Evolutionary conservation across 1,284 basidiomycete species (phyloP), one percentile per base, ranked within the genome.

Genomic region (Ganoderma meredithae): DNA sequence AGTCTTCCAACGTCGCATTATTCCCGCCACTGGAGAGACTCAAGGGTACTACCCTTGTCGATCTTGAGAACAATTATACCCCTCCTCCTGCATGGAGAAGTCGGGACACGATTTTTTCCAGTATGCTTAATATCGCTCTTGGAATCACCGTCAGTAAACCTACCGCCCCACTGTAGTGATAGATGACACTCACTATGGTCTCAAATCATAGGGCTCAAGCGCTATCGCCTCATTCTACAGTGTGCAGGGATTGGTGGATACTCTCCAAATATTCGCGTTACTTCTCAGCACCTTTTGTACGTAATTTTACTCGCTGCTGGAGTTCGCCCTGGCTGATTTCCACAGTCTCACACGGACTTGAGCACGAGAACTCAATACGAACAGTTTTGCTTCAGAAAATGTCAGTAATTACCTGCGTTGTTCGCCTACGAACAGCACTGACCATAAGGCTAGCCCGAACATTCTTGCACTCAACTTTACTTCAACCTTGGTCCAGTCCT

Each of bases 381-480:
- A 79, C 85, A 60, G 69, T 92, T 33, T 84, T 92, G 64, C 81
- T 92, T 19, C 89, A 89, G 22, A 91, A 84, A 31, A 90, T 93
- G 90, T 90, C 66, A 73, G 88, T 79, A 52, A 36, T 39, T 53
- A 63, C 39, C 64, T 31, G 19, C 6, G n/a, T 68, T 47, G 49
- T 64, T 47, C 65, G 39, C 68, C 15, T 10, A 53, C 44, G 60
- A 53, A 31, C 64, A 53, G 33, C 64, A 64, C 72, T 74, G 63
- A 62, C 31, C 19, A 41, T 43, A 27, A 10, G 61, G 12, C 70
- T 40, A 93, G 90, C 71, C 91, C 91, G 6, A 92, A 92, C 71
- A 76, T 92, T 19, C 79, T 93, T 33, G 90, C 91, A 7, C 80
- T 92, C 59, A 92, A 92, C 75, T 88, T 92, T 65, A 86, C 85